These are phyloP conservation scores for Caryopteris hybrid DNA, from an alignment of 305 asterid species.

Conservation along the genomic window DNA sequence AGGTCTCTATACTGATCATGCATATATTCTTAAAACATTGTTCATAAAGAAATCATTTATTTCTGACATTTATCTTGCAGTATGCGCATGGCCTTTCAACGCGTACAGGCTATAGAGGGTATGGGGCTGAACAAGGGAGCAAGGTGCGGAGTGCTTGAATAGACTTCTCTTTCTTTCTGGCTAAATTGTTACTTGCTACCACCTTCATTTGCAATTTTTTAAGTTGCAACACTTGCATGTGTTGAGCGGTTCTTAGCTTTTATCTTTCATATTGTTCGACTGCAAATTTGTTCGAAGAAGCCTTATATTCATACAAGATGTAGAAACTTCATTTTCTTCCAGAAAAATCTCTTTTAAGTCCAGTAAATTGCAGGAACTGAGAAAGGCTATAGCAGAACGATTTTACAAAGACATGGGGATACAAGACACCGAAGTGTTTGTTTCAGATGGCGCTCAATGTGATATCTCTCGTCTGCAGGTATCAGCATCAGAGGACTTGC, in stretches of 20 bases:
- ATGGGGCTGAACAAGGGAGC: constrained; percentile 83
- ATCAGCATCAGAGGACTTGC: not conserved
- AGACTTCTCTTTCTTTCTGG: not conserved
- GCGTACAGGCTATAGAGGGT: constrained; percentile 66
- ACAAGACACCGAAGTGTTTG: constrained; percentile 60
- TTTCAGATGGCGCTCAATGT: constrained; percentile 86
- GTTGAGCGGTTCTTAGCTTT: not conserved
- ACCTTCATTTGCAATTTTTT: not conserved
- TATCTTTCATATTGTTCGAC: not conserved
- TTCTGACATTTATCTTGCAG: constrained; percentile 33
- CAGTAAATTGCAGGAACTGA: constrained; percentile 46
- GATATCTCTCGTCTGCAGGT: constrained; percentile 91
- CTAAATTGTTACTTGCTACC: not conserved
- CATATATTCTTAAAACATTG: not conserved
- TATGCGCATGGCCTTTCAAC: constrained; percentile 71
- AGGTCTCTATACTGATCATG: not conserved
- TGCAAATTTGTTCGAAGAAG: not conserved
- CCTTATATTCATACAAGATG: not conserved
- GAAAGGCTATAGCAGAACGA: constrained; percentile 54
- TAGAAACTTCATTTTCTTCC: not conserved
- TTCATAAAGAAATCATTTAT: not conserved
- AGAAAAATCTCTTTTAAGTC: not conserved
- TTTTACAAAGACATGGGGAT: constrained; percentile 48
- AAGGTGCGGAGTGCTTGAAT: constrained; percentile 31
- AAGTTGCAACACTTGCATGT: not conserved